Evolutionary conservation across 495 filamentous ascomycete species (phyloP), one percentile per base, ranked within the genome.

Genomic region (Aspergillus haitiensis): DNA sequence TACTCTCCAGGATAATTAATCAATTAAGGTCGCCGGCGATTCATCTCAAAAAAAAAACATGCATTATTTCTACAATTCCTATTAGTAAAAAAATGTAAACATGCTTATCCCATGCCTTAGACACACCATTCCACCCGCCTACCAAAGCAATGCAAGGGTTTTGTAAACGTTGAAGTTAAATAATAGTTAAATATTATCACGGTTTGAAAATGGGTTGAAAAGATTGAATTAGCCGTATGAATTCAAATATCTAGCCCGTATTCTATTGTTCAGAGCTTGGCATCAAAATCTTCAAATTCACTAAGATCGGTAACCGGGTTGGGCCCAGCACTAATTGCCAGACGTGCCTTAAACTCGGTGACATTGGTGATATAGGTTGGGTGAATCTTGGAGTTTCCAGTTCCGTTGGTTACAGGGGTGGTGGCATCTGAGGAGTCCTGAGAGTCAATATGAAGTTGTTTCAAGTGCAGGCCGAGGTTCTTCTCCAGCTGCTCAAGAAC

Each of bases 241-340:
- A 55, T 53, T 2, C 16, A 52, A 36, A 35, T 16, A 44, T 31
- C 18, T 15, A 58, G 31, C 15, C 18, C 32, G 46, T 33, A 44
- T 49, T 35, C 32, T 12, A 37, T 50, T n/a, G 13, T 53, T 81
- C 71, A 91, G 49, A 94, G 82, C 76, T 94, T 94, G 11, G 88
- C 73, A 52, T 87, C 88, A 62, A 86, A 74, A 59, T 96, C 92
- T 72, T 93, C 90, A 67, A 88, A 96, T 58, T 91, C 90, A 61
- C 77, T 88, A 50, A 97, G 75, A 67, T 91, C 85, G 55, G 76
- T 83, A n/a, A 90, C 81, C 1, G 92, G 83, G 54, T 78, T 80
- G 1, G 91, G 84, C 0, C 88, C 92, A 31, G 81, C 76, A 61
- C 84, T 92, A 47, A 88, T 81, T 58, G 80, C 75, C 55, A 93